Conservation (phyloP, 805 yeast genomes). For the Hanseniaspora singularis region DNA sequence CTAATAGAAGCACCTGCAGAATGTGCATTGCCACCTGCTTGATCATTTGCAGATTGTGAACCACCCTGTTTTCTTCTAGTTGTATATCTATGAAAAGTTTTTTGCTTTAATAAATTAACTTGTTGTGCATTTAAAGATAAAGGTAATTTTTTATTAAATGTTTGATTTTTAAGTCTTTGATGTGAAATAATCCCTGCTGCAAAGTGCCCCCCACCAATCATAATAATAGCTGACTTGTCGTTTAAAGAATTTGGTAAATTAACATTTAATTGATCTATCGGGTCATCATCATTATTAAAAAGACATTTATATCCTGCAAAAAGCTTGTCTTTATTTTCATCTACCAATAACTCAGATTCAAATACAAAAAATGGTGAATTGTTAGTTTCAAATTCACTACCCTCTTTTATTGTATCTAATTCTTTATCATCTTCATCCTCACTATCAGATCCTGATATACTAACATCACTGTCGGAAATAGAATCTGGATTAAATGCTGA, state of each 20-base stretch:
- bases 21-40: conserved; percentile 86
- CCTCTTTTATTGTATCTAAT: conserved; percentile 19
- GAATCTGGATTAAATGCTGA: conserved; percentile 41
- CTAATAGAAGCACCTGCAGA: conserved; percentile 89
- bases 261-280: conserved; percentile 35
- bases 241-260: conserved; percentile 18
- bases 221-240: conserved; percentile 60
- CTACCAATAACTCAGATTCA: conserved; percentile 36
- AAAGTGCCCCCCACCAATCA: conserved; percentile 97
- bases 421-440: conserved; percentile 26
- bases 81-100: conserved; percentile 88
- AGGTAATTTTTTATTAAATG: conserved; percentile 39
- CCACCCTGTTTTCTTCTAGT: conserved; percentile 98
- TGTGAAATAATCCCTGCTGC: conserved; percentile 90
- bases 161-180: conserved; percentile 42
- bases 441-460: conserved; percentile 50
- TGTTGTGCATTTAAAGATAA: conserved; percentile 47
- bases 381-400: conserved; percentile 47
- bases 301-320: conserved; percentile 60
- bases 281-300: conserved; percentile 39
- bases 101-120: conserved; percentile 57
- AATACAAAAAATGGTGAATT: conserved; percentile 59
- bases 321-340: conserved; percentile 29
- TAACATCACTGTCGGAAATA: conserved; percentile 38
- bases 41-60: conserved; percentile 83